These are phyloP conservation scores for Capsicum chinense DNA, from an alignment of 257 asterid species.

Conservation along the genomic window DNA sequence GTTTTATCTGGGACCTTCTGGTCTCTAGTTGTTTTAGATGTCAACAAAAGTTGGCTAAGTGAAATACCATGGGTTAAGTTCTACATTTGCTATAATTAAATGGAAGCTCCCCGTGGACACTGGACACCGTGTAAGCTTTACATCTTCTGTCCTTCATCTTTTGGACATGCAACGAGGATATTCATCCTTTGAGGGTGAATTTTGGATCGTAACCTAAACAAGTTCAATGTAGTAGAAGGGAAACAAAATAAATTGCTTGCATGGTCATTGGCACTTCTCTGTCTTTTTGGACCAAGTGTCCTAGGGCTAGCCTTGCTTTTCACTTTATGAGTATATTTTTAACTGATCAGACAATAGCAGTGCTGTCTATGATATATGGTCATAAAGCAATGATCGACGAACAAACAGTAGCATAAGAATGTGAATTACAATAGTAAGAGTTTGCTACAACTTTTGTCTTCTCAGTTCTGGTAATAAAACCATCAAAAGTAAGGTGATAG, in stretches of 20 bases:
- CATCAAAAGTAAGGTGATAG: not conserved
- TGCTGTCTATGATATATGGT: not conserved
- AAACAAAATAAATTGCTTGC: not conserved
- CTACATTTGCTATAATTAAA: not conserved
- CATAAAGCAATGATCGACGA: not conserved
- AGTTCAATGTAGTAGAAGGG: not conserved
- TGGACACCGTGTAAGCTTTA: not conserved
- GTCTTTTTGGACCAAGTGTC: not conserved
- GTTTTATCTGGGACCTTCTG: not conserved
- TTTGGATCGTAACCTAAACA: not conserved
- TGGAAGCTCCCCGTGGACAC: not conserved
- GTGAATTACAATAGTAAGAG: not conserved
- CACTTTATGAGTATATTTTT: not conserved
- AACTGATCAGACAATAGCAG: not conserved
- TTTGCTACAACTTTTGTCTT: not conserved
- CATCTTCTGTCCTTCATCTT: not conserved
- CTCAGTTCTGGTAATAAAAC: not conserved
- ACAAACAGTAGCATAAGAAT: not conserved
- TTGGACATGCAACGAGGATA: not conserved
- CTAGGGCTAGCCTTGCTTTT: not conserved
- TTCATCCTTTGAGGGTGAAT: not conserved
- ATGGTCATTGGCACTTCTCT: slow-evolving; percentile 1
- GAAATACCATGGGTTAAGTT: not conserved
- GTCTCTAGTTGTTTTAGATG: not conserved
- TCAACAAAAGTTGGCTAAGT: not conserved